phyloP scores from a whole-genome alignment of 495 filamentous ascomycete species.

The Neurospora tetrasperma region DNA sequence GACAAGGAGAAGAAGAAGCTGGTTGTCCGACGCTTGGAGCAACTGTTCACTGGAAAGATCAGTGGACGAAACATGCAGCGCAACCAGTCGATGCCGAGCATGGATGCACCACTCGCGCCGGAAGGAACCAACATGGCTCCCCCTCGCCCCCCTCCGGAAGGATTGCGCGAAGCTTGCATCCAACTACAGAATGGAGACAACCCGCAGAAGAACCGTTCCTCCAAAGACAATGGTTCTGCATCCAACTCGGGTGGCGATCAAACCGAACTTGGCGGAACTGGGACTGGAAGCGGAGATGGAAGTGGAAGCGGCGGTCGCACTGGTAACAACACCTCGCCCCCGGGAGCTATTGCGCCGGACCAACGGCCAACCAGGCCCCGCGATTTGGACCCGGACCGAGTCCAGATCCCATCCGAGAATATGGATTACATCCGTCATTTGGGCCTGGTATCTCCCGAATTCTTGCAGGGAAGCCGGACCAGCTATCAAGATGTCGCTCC shows the following conservation, averaged over 20 bases:
- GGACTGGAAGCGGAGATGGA: conserved; percentile 21
- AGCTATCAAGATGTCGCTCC: conserved; percentile 34
- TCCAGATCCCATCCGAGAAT: conserved; percentile 59
- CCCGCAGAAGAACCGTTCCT: conserved; percentile 7
- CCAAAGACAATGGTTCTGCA: conserved; percentile 27
- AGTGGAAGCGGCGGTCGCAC: conserved; percentile 16
- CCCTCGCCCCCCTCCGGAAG: conserved; percentile 11
- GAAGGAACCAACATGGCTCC: conserved; percentile 5
- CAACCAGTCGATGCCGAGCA: conserved; percentile 12
- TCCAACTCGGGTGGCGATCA: conserved; percentile 31
- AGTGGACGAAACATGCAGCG: conserved; percentile 19
- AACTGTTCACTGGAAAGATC: conserved; percentile 65
- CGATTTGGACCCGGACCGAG: conserved; percentile 59
- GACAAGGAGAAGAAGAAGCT: conserved; percentile 62
- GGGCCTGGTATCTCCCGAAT: conserved; percentile 45
- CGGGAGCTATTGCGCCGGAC: conserved; percentile 34
- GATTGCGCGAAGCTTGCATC: conserved; percentile 30
- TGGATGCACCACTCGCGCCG: conserved; percentile 4
- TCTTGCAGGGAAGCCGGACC: conserved; percentile 7
- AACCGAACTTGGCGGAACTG: conserved; percentile 27
- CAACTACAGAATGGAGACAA: conserved; percentile 24
- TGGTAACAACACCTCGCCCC: conserved; percentile 32
- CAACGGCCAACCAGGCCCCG: conserved; percentile 63
- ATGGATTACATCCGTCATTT: conserved; percentile 66
- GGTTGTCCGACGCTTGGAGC: conserved; percentile 60